These are phyloP conservation scores for Rhodotorula sp. DNA, from an alignment of 1,284 basidiomycete genomes.

Conservation along the genomic window DNA sequence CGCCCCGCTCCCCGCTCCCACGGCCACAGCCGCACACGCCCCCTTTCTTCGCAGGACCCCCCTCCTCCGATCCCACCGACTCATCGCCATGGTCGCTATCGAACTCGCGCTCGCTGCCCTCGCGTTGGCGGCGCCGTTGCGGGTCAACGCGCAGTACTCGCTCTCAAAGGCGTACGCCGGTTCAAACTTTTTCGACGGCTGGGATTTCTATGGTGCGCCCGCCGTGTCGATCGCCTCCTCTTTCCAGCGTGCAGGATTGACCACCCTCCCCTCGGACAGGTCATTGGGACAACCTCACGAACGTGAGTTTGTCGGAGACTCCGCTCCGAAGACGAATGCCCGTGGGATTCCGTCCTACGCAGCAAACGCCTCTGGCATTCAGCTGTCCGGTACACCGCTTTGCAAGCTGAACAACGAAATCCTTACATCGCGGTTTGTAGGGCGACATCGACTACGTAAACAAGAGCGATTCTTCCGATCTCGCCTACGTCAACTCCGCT, in stretches of 20 bases:
- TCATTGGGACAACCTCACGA: constrained; percentile 35
- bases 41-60: not conserved
- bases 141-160: constrained; percentile 7
- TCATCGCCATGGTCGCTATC: not conserved
- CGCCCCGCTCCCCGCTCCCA: too few species aligned
- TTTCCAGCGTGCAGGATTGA: not conserved
- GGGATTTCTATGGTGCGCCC: constrained; percentile 31
- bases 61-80: too few species aligned
- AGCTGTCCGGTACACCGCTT: not conserved
- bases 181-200: constrained; percentile 22
- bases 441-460: constrained; percentile 36
- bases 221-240: not conserved
- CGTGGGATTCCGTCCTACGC: not conserved
- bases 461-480: constrained; percentile 8
- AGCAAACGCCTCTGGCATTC: not conserved
- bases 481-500: constrained; percentile 32
- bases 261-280: not conserved
- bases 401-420: not conserved
- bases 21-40: too few species aligned
- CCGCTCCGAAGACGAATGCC: too few species aligned
- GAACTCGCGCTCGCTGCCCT: not conserved
- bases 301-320: not conserved
- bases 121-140: not conserved
- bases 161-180: constrained; percentile 19
- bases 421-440: not conserved